Percentiles rank a stretch among this genome's conserved stretches.
These are phyloP conservation scores for Diaporthe citrichinensis DNA, from an alignment of 2,329 filamentous ascomycete species.

Conservation along the genomic window DNA sequence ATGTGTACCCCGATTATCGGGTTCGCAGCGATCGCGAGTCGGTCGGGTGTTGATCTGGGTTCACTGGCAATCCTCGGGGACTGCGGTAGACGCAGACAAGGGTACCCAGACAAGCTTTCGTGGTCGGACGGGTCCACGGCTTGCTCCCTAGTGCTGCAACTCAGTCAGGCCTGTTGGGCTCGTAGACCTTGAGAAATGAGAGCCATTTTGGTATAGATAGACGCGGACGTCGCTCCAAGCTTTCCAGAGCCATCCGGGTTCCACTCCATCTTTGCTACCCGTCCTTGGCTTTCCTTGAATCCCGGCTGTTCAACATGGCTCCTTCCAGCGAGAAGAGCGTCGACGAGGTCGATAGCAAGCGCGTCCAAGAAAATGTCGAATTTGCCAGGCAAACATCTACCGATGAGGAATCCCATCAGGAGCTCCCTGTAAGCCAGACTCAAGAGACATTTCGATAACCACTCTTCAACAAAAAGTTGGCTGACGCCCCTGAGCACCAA, in stretches of 20 bases:
- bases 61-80: not conserved
- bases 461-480: not conserved
- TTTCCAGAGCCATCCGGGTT: not conserved
- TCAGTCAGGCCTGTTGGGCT: not conserved
- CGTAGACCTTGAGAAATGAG: not conserved
- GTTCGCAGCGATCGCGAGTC: not conserved
- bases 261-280: slow-evolving; percentile 8
- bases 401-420: slow-evolving; percentile 32
- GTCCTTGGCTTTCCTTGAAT: not conserved
- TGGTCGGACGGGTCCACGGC: not conserved
- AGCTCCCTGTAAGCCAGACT: slow-evolving; percentile 14
- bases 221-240: not conserved
- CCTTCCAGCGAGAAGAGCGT: slow-evolving; percentile 32
- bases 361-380: slow-evolving; percentile 31
- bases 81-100: not conserved
- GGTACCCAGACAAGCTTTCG: slow-evolving; percentile 19
- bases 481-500: not conserved
- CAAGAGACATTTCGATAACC: no score
- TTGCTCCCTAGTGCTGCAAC: slow-evolving; percentile 26
- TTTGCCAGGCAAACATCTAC: not conserved
- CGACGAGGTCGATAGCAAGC: slow-evolving; percentile 11
- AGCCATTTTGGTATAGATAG: not conserved
- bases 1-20: not conserved
- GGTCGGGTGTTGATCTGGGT: not conserved
- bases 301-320: slow-evolving; percentile 13